Conservation (phyloP, 1,284 basidiomycete genomes). For the Cystobasidium sp. region DNA sequence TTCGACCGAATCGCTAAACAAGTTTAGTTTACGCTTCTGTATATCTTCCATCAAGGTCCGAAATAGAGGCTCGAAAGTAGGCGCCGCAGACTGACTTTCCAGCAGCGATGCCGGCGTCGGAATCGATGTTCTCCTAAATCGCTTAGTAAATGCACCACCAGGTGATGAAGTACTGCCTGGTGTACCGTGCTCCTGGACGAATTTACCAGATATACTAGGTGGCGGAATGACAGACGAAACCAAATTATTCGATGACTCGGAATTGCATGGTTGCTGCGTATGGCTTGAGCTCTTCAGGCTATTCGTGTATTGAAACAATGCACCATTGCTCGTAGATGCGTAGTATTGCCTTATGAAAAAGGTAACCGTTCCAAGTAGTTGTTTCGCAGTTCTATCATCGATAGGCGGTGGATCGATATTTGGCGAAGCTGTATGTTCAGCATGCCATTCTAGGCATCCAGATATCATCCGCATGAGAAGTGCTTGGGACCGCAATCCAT, state of each 20-base stretch:
- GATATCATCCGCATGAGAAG: conserved; percentile 14
- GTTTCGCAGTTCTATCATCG: conserved; percentile 34
- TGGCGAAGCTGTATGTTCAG: not conserved
- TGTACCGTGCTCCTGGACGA: conserved; percentile 5
- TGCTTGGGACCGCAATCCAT: conserved; percentile 23
- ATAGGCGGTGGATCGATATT: conserved; percentile 33
- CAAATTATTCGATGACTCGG: conserved; percentile 1
- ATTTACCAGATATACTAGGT: not conserved
- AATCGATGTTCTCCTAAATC: not conserved
- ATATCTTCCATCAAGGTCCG: not conserved
- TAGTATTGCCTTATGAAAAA: conserved; percentile 32
- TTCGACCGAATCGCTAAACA: conserved; percentile 10
- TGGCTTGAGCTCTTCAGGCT: conserved; percentile 9
- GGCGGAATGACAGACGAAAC: conserved; percentile 10
- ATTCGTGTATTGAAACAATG: not conserved
- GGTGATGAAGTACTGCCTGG: not conserved
- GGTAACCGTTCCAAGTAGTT: conserved; percentile 37
- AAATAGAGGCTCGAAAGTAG: not conserved
- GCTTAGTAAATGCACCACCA: not conserved
- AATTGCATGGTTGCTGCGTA: not conserved
- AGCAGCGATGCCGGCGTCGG: not conserved
- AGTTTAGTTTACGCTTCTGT: not conserved
- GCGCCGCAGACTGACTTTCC: not conserved
- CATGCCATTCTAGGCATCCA: conserved; percentile 30
- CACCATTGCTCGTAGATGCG: not conserved